Conservation (phyloP, 192 early-diverging fungal species). For the Physocladia obscura region DNA sequence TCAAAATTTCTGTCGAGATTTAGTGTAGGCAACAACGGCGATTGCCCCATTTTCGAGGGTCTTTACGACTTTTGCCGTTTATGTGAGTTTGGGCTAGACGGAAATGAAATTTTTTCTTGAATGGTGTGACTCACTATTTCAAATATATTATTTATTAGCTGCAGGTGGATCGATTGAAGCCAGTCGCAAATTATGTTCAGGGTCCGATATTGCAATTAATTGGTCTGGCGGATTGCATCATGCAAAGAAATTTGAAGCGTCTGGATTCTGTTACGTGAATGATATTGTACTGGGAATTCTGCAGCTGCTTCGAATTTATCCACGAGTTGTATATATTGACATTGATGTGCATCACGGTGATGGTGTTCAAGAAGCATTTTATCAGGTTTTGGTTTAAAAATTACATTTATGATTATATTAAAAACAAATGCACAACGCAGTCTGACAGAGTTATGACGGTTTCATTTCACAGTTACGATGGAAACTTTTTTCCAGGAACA, state of each 20-base stretch:
- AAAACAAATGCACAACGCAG: constrained; percentile 90
- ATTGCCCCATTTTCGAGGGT: constrained; percentile 96
- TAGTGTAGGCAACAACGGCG: constrained; percentile 83
- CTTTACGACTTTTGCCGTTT: constrained; percentile 91
- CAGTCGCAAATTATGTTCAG: constrained; percentile 68
- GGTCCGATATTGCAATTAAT: constrained; percentile 84
- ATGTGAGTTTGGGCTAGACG: constrained; percentile 13
- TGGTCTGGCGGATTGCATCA: constrained; percentile 97
- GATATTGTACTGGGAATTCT: constrained; percentile 94
- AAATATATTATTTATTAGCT: too few relatives aligned
- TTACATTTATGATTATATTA: constrained; percentile 23
- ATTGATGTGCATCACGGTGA: constrained; percentile 99
- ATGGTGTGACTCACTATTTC: too few relatives aligned
- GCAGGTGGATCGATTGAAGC: constrained; percentile 91
- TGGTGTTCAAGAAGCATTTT: constrained; percentile 52
- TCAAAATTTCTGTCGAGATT: constrained; percentile 48
- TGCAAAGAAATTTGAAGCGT: constrained; percentile 94
- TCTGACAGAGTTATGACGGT: constrained; percentile 95
- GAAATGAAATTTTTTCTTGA: too few relatives aligned
- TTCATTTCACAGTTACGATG: constrained; percentile 93
- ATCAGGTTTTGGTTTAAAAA: background rate
- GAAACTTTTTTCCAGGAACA: constrained; percentile 94
- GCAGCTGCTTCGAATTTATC: constrained; percentile 75
- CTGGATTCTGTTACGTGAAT: constrained; percentile 98
- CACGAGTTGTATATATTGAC: constrained; percentile 94